phyloP scores from a whole-genome alignment of 257 asterid genomes.

The Nicotiana undulata region DNA sequence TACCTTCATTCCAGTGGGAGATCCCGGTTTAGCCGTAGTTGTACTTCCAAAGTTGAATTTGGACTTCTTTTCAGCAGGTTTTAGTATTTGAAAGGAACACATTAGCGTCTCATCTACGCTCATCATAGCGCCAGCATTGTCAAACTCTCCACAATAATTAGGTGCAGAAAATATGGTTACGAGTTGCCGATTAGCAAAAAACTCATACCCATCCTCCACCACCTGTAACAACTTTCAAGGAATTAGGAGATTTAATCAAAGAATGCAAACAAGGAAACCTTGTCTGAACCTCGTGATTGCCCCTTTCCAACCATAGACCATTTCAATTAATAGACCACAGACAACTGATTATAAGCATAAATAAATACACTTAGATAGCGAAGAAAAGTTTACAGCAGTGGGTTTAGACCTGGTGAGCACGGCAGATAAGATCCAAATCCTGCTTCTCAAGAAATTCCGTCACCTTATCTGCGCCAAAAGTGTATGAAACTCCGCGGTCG shows the following conservation, averaged over 20 bases:
- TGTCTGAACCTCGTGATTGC: not conserved
- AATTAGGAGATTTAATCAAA: not conserved
- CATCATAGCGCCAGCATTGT: slow-evolving; percentile 38
- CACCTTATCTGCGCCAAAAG: slow-evolving; percentile 35
- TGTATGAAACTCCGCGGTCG: slow-evolving; percentile 32
- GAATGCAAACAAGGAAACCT: not conserved
- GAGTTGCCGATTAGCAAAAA: slow-evolving; percentile 30
- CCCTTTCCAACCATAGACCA: not conserved
- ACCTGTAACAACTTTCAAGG: slow-evolving; percentile 15
- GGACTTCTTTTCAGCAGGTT: slow-evolving; percentile 29
- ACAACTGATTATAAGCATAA: not conserved
- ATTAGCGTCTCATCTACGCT: slow-evolving; percentile 31
- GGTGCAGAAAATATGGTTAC: slow-evolving; percentile 34
- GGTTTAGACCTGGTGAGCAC: slow-evolving; percentile 31
- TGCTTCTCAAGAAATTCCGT: slow-evolving; percentile 27
- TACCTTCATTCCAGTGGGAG: slow-evolving; percentile 17
- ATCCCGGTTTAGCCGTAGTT: slow-evolving; percentile 16
- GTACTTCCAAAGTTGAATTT: slow-evolving; percentile 23
- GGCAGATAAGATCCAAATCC: slow-evolving; percentile 32
- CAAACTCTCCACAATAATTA: slow-evolving; percentile 33
- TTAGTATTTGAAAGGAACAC: slow-evolving; percentile 37
- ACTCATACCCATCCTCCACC: slow-evolving; percentile 35
- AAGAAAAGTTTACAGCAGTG: not conserved
- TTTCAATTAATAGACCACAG: not conserved
- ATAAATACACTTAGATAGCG: not conserved